A percentile compares a stretch with the other conserved stretches of the same genome.
phyloP scores from a whole-genome alignment of 768 basidiomycete genomes.

The Coprinopsis marcescibilis region DNA sequence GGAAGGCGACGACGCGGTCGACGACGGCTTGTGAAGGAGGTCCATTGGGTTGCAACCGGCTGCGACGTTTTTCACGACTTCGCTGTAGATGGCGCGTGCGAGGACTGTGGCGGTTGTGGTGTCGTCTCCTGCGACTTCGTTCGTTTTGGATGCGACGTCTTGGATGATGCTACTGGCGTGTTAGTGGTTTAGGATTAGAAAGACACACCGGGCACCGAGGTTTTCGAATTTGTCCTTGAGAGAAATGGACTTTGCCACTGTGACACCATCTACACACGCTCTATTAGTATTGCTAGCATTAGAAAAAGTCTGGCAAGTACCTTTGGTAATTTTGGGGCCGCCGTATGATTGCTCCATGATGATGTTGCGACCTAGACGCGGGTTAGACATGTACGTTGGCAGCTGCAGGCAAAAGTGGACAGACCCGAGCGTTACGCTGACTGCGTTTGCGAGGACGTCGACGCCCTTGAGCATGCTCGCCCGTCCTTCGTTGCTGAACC shows the following conservation, averaged over 20 bases:
- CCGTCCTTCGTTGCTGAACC: conserved; percentile 93
- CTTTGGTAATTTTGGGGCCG: conserved; percentile 94
- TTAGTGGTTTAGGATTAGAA: not conserved
- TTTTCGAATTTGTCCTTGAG: conserved; percentile 99
- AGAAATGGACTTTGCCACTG: conserved; percentile 90
- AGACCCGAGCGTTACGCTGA: conserved; percentile 90
- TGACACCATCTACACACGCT: conserved; percentile 77
- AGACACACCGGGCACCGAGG: conserved; percentile 86
- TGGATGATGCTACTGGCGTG: conserved; percentile 76
- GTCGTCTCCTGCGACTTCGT: conserved; percentile 95
- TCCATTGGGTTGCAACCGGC: conserved; percentile 99
- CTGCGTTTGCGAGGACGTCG: conserved; percentile 94
- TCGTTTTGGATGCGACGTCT: conserved; percentile 94
- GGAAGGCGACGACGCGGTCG: conserved; percentile 88
- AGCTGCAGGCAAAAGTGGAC: conserved; percentile 9
- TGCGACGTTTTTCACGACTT: conserved; percentile 98
- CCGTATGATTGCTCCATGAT: conserved; percentile 94
- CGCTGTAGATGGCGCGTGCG: conserved; percentile 94
- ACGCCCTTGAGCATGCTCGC: conserved; percentile 93
- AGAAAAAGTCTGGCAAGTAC: conserved; percentile 38
- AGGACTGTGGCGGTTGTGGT: conserved; percentile 98
- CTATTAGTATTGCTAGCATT: conserved; percentile 6
- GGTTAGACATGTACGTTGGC: conserved; percentile 1
- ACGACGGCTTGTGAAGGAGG: conserved; percentile 94
- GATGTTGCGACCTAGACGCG: conserved; percentile 77